These are phyloP conservation scores for Rubus parviflorus DNA, from an alignment of 306 rosid species.

Conservation along the genomic window DNA sequence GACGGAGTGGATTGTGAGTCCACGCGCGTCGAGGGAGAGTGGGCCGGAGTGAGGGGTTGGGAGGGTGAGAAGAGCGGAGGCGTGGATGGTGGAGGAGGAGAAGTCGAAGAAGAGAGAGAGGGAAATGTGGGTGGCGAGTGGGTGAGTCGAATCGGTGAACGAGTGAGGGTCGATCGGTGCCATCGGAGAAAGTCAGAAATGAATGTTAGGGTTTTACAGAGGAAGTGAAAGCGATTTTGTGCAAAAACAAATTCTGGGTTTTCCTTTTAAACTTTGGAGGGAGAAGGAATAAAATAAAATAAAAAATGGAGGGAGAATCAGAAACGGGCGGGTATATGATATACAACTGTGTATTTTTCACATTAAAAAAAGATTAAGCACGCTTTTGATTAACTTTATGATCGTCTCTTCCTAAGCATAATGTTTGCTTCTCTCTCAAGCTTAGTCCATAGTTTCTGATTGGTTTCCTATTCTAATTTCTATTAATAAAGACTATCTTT, in stretches of 20 bases:
- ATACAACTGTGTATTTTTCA: not conserved
- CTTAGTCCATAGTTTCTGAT: not conserved
- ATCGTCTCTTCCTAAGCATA: not conserved
- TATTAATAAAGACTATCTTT: too few species aligned
- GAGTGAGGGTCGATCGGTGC: conserved; percentile 91
- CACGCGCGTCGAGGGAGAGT: conserved; percentile 74
- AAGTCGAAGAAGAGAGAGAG: conserved; percentile 72
- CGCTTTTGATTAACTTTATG: not conserved
- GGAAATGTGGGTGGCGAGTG: conserved; percentile 51
- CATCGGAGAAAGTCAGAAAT: conserved; percentile 40
- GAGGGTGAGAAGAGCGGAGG: conserved; percentile 61
- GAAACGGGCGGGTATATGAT: not conserved
- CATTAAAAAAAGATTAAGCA: not conserved
- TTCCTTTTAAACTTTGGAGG: conserved; percentile 2
- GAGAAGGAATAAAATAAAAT: not conserved
- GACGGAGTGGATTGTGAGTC: conserved; percentile 56
- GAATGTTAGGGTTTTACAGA: conserved; percentile 9
- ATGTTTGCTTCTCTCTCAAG: not conserved
- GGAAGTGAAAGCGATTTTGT: not conserved
- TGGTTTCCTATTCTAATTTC: too few species aligned
- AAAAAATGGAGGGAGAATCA: not conserved
- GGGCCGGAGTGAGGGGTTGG: conserved; percentile 51
- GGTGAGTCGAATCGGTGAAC: conserved; percentile 64
- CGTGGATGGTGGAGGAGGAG: conserved; percentile 57
- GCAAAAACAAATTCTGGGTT: not conserved